A percentile compares a stretch with the other conserved stretches of the same genome.
Conservation (phyloP, 345 rosid genomes). For the Aquilaria sinensis region DNA sequence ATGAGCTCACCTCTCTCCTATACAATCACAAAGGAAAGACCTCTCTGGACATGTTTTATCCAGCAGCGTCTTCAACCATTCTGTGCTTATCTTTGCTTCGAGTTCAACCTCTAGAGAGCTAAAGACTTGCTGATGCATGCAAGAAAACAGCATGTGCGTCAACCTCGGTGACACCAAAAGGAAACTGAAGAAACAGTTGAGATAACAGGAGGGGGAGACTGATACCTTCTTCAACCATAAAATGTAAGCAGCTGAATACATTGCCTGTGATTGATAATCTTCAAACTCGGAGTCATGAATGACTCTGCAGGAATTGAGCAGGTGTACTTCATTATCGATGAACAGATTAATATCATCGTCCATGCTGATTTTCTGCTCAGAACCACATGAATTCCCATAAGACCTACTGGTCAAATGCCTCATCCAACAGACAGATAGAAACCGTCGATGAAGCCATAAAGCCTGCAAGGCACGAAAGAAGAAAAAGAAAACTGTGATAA, state of each 20-base stretch:
- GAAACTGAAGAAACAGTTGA: background rate
- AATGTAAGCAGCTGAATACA: conserved; percentile 48
- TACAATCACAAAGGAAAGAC: conserved; percentile 34
- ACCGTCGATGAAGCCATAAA: conserved; percentile 81
- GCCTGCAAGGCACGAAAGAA: conserved; percentile 36
- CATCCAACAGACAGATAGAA: conserved; percentile 55
- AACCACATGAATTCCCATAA: conserved; percentile 11
- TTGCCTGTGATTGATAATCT: conserved; percentile 63
- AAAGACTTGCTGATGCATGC: conserved; percentile 44
- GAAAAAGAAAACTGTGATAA: background rate
- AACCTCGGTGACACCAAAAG: background rate
- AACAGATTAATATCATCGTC: conserved; percentile 23
- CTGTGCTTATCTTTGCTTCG: conserved; percentile 35
- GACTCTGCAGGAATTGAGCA: conserved; percentile 40
- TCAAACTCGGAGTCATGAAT: conserved; percentile 51
- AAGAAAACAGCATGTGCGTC: conserved; percentile 9
- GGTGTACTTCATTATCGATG: conserved; percentile 50
- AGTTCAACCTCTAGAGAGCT: conserved; percentile 26
- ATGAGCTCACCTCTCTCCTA: too few relatives aligned
- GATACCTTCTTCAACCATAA: conserved; percentile 73
- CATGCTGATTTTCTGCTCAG: conserved; percentile 17
- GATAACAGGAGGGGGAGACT: background rate
- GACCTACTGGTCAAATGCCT: conserved; percentile 25
- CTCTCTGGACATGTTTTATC: conserved; percentile 34
- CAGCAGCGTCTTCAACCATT: conserved; percentile 26